A percentile compares a stretch with the other conserved stretches of the same genome.
Conservation (phyloP, 805 yeast genomes). For the Cyberlindnera maritima region DNA sequence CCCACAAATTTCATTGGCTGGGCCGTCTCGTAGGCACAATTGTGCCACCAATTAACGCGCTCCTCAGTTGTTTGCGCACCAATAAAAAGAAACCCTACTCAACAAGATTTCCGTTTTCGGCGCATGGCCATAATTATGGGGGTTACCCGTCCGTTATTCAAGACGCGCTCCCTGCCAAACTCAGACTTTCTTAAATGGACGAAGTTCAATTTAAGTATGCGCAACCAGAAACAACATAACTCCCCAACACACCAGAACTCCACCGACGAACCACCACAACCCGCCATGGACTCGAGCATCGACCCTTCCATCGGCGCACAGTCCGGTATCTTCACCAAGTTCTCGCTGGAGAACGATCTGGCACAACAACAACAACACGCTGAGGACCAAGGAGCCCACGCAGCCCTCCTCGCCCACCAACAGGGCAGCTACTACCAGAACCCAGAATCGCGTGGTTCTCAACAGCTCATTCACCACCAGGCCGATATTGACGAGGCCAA, state of each 20-base stretch:
- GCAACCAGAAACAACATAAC: conserved; percentile 1
- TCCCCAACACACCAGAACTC: neutral
- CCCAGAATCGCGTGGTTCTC: neutral
- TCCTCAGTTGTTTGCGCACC: conserved; percentile 1
- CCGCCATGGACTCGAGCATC: conserved; percentile 22
- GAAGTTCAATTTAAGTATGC: conserved; percentile 2
- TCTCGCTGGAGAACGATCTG: conserved; percentile 16
- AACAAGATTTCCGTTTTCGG: conserved; percentile 5
- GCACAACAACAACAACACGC: conserved; percentile 6
- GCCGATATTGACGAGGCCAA: conserved; percentile 10
- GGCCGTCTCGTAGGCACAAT: neutral
- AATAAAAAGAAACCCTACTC: conserved; percentile 1
- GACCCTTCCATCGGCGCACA: conserved; percentile 26
- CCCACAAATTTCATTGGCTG: no score
- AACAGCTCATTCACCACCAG: neutral
- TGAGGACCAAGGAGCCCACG: conserved; percentile 9
- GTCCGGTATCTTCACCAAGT: conserved; percentile 22
- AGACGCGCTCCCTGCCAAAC: neutral
- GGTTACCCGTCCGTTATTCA: conserved; percentile 6
- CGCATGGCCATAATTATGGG: neutral
- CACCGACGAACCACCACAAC: neutral
- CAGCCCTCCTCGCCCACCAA: conserved; percentile 14
- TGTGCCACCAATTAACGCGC: neutral
- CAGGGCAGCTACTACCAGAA: conserved; percentile 1
- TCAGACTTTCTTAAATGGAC: conserved; percentile 6